These are phyloP conservation scores for Fusarium secorum DNA, from an alignment of 2,329 filamentous ascomycete genomes.

Conservation along the genomic window DNA sequence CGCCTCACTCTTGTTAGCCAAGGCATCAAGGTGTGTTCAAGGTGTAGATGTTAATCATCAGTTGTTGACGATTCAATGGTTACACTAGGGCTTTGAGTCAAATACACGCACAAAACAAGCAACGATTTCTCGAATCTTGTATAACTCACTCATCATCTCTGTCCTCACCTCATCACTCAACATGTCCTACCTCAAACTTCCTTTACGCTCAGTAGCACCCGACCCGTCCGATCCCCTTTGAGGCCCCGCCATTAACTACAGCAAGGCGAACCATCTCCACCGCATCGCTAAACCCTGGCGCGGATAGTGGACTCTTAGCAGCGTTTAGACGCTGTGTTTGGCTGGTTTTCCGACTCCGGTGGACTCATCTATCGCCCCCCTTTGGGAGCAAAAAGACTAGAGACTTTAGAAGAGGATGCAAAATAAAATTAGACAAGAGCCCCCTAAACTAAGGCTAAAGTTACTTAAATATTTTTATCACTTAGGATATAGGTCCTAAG, in stretches of 20 bases:
- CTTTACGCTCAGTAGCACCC: neutral
- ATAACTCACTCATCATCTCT: neutral
- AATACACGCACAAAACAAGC: neutral
- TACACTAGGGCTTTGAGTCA: neutral
- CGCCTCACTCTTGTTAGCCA: constrained; percentile 32
- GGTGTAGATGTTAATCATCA: neutral
- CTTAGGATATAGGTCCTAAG: neutral
- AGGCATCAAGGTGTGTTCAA: neutral
- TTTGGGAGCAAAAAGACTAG: neutral
- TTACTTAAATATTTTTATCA: neutral
- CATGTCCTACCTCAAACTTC: neutral
- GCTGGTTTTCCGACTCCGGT: constrained; percentile 14
- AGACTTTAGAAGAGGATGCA: neutral
- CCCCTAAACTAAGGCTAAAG: no score
- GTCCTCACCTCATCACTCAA: neutral
- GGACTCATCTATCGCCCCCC: constrained; percentile 8
- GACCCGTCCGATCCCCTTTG: constrained; percentile 8
- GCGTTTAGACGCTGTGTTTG: constrained; percentile 11
- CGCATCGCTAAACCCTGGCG: constrained; percentile 28
- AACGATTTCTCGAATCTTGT: neutral
- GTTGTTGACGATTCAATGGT: neutral
- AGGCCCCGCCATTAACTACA: constrained; percentile 24
- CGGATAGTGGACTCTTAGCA: constrained; percentile 19
- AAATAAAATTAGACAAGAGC: neutral
- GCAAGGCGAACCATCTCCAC: constrained; percentile 40